A percentile compares a stretch with the other conserved stretches of the same genome.
These are phyloP conservation scores for Phialophora expanda DNA, from an alignment of 2,329 filamentous ascomycete genomes.

Conservation along the genomic window DNA sequence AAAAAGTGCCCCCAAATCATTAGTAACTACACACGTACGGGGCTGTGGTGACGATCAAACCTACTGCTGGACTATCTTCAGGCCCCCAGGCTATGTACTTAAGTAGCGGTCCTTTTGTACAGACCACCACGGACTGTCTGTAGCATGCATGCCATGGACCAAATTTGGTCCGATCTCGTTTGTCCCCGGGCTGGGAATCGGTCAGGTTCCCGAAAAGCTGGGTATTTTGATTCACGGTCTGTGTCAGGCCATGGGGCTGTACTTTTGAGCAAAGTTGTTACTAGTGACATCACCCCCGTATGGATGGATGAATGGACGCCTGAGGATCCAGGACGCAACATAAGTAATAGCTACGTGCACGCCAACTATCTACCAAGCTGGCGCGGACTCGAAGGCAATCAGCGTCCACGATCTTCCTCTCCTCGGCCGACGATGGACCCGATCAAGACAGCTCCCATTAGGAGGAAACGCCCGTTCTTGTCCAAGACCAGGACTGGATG, in stretches of 20 bases:
- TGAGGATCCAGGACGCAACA: background rate
- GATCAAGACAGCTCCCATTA: conserved; percentile 1
- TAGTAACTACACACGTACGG: background rate
- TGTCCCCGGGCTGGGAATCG: background rate
- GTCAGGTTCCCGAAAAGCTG: background rate
- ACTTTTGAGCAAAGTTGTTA: no score
- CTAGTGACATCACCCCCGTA: background rate
- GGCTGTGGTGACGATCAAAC: background rate
- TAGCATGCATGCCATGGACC: no score
- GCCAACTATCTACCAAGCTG: background rate
- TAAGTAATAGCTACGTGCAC: background rate
- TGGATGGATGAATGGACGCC: background rate
- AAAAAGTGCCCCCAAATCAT: background rate
- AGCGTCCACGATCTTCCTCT: background rate
- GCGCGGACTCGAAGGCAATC: background rate
- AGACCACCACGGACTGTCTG: no score
- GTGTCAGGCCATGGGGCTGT: background rate
- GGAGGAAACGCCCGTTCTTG: conserved; percentile 23
- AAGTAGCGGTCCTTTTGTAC: no score
- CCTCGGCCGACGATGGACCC: conserved; percentile 12
- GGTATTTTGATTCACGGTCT: background rate
- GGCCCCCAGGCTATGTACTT: no score
- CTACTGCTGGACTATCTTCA: no score
- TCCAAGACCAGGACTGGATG: conserved; percentile 49
- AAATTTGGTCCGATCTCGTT: background rate